A percentile compares a stretch with the other conserved stretches of the same genome.
These are phyloP conservation scores for Pyricularia grisea DNA, from an alignment of 2,329 filamentous ascomycete species.

Conservation along the genomic window DNA sequence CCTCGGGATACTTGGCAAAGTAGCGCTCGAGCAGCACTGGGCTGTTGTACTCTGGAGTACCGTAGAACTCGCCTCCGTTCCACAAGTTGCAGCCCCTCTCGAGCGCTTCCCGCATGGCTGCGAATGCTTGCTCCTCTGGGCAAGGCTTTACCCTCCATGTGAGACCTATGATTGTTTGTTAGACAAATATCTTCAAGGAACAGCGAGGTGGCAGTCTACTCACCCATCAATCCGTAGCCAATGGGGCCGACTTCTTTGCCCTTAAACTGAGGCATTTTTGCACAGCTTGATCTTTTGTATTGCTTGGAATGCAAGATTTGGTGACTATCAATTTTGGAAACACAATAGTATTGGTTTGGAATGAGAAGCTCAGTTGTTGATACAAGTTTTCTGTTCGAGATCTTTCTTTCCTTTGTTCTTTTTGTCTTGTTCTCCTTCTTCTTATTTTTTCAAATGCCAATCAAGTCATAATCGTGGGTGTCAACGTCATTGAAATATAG, in stretches of 20 bases:
- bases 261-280: slow-evolving; percentile 12
- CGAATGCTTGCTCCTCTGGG: slow-evolving; percentile 38
- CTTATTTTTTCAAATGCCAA: background rate
- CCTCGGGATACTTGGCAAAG: slow-evolving; percentile 53
- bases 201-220: slow-evolving; percentile 3
- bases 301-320: no score
- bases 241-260: slow-evolving; percentile 19
- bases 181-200: background rate
- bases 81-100: slow-evolving; percentile 36
- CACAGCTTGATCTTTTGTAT: background rate
- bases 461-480: background rate
- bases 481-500: background rate
- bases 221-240: slow-evolving; percentile 22
- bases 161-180: slow-evolving; percentile 23
- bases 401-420: no score
- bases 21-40: slow-evolving; percentile 51
- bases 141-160: slow-evolving; percentile 30
- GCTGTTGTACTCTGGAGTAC: slow-evolving; percentile 44
- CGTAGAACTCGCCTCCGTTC: slow-evolving; percentile 60
- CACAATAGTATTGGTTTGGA: background rate
- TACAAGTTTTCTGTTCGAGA: background rate
- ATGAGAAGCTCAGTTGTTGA: background rate
- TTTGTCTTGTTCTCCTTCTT: no score
- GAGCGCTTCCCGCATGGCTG: slow-evolving; percentile 45
- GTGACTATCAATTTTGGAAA: no score